phyloP scores from a whole-genome alignment of 2,329 filamentous ascomycete genomes.

The Chalaropsis ovoidea region DNA sequence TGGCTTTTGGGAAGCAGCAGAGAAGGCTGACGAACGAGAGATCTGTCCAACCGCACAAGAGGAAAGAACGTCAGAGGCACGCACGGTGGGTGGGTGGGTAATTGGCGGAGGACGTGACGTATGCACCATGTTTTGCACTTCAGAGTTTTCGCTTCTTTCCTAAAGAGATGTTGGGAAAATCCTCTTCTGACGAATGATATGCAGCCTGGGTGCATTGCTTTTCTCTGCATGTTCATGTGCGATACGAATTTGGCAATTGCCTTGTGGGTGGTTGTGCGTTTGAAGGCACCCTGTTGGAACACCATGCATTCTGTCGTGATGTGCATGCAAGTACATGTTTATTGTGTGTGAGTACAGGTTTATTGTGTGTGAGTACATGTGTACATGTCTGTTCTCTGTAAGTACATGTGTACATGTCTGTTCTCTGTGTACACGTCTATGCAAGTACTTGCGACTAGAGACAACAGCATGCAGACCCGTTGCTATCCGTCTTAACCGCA shows the following conservation, averaged over 20 bases:
- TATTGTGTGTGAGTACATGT: too few species aligned
- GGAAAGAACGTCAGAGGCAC: not conserved
- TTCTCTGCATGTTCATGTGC: not conserved
- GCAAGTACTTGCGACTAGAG: too few species aligned
- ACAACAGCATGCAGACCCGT: too few species aligned
- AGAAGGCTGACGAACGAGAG: not conserved
- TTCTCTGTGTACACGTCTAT: too few species aligned
- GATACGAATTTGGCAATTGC: not conserved
- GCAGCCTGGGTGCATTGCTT: not conserved
- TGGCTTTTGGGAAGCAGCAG: not conserved
- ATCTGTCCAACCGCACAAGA: not conserved
- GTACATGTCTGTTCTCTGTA: too few species aligned
- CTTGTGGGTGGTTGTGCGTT: not conserved
- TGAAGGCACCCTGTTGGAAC: not conserved
- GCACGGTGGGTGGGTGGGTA: too few species aligned
- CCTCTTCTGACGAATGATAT: not conserved
- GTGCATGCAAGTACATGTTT: not conserved
- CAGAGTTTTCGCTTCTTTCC: conserved; percentile 15
- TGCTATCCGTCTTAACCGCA: too few species aligned
- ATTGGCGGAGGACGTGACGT: conserved; percentile 5
- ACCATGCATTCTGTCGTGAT: not conserved
- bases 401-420: too few species aligned
- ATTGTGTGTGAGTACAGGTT: not conserved
- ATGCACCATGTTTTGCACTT: not conserved
- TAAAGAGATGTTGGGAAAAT: not conserved